A percentile compares a stretch with the other conserved stretches of the same genome.
Conservation (phyloP, 2,329 filamentous ascomycete genomes). For the Pseudopithomyces maydicus region DNA sequence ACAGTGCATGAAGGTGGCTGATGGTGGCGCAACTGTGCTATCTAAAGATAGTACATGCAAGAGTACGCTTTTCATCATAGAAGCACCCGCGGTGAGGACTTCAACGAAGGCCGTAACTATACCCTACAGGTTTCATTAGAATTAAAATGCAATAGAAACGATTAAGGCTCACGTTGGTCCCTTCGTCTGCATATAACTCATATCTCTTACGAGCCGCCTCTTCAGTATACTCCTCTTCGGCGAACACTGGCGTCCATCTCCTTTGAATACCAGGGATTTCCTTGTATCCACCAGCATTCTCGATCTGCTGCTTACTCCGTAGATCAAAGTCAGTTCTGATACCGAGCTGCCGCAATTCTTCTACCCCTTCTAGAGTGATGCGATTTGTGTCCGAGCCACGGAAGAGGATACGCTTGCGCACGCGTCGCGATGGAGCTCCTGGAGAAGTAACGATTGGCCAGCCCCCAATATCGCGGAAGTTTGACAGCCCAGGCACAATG, state of each 20-base stretch:
- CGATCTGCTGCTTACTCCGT: constrained; percentile 65
- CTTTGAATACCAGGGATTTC: constrained; percentile 51
- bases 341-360: constrained; percentile 50
- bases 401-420: constrained; percentile 63
- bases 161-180: constrained; percentile 46
- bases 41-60: constrained; percentile 54
- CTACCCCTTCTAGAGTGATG: constrained; percentile 19
- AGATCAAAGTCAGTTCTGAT: constrained; percentile 71
- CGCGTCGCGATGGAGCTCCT: constrained; percentile 9
- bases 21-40: constrained; percentile 22
- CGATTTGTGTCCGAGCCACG: constrained; percentile 67
- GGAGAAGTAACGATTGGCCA: constrained; percentile 21
- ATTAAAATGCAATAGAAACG: too few relatives aligned
- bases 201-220: constrained; percentile 65
- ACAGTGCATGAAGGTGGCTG: constrained; percentile 71
- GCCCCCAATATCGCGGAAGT: constrained; percentile 40
- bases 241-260: constrained; percentile 69
- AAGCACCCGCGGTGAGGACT: constrained; percentile 61
- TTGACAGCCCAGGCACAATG: constrained; percentile 28
- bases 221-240: constrained; percentile 62
- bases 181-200: constrained; percentile 61
- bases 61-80: constrained; percentile 64
- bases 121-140: constrained; percentile 44
- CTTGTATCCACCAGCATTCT: constrained; percentile 40
- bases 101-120: constrained; percentile 67